phyloP scores from a whole-genome alignment of 768 basidiomycete species.

The Rhizopogon vinicolor region DNA sequence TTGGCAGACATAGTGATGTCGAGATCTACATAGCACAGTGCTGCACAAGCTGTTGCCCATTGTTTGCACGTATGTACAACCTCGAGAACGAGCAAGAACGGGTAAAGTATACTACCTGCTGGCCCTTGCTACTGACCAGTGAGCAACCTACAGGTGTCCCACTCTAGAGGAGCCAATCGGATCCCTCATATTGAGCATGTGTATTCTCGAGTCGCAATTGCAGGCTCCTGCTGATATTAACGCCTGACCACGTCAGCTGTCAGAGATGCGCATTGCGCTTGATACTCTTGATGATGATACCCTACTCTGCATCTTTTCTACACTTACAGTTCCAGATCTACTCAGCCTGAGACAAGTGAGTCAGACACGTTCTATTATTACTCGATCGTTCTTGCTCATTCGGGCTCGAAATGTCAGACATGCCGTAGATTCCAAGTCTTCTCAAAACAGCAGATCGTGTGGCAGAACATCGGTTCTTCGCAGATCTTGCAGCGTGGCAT shows the following conservation, averaged over 20 bases:
- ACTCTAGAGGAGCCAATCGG: neutral
- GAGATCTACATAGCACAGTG: neutral
- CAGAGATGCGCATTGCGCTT: constrained; percentile 15
- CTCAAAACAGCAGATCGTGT: constrained; percentile 49
- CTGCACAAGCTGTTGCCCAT: neutral
- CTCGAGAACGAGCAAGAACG: neutral
- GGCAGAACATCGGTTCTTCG: constrained; percentile 44
- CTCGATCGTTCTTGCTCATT: neutral
- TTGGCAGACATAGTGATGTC: constrained; percentile 32
- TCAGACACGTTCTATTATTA: neutral
- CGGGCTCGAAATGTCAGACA: constrained; percentile 29
- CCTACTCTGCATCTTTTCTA: constrained; percentile 30
- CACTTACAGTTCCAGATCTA: constrained; percentile 37
- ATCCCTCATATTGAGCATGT: neutral
- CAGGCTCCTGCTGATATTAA: neutral
- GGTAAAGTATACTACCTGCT: too few species aligned
- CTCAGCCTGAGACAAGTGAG: constrained; percentile 39
- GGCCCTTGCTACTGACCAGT: too few species aligned
- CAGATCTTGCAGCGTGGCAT: constrained; percentile 42
- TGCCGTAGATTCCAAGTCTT: constrained; percentile 43
- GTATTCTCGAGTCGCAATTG: neutral
- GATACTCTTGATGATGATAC: constrained; percentile 32
- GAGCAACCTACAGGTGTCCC: neutral
- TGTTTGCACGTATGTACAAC: neutral
- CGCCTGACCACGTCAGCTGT: neutral